Evolutionary conservation across 2,329 filamentous ascomycete genomes (phyloP), one percentile per base, ranked within the genome.

Genomic region (Uncinocarpus reesii): DNA sequence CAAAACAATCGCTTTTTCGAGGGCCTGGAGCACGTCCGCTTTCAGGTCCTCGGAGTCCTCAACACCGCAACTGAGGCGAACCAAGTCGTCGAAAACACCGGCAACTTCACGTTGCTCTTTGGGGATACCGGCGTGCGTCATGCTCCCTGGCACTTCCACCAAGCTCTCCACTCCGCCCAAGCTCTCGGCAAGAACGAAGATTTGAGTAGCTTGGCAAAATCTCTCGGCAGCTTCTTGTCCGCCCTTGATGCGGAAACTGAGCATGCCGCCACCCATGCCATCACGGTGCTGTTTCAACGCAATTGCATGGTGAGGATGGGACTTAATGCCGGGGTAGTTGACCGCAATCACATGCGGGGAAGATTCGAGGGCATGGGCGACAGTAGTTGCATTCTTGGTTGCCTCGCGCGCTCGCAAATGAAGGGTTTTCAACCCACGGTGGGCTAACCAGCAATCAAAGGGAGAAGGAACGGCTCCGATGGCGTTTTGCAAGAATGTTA

Each of bases 371-470:
- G 84, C 81, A 38, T 71, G 67, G 7, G 89, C 88, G 21, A 98
- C 79, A 40, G 79, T 73, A 6, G 80, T 80, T 7, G 90, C 92
- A 68, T 96, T 96, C 58, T 71, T 75, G 55, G 78, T 84, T 15
- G 90, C 87, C 67, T 94, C 87, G 54, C 84, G 80, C 7, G 86
- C 90, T 59, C 92, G 85, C 41, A 98, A 77, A 69, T 98, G 92
- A 35, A 98, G 79, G 3, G 92, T 98, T 77, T 98, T 98, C 58
- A 95, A 78, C 57, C 92, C 92, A 55, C 92, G 83, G 72, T 98
- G 92, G 42, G 92, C 92, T 55, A 98, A 85, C 92, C 92, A 98
- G 71, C 83, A 88, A 75, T 98, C 92, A 63, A 98, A 98, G 34
- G 92, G 78, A 0, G 86, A 93, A 45, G 92, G 92, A 3, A 98